Conservation (phyloP, 345 rosid genomes). For the Trapa bicornis region DNA sequence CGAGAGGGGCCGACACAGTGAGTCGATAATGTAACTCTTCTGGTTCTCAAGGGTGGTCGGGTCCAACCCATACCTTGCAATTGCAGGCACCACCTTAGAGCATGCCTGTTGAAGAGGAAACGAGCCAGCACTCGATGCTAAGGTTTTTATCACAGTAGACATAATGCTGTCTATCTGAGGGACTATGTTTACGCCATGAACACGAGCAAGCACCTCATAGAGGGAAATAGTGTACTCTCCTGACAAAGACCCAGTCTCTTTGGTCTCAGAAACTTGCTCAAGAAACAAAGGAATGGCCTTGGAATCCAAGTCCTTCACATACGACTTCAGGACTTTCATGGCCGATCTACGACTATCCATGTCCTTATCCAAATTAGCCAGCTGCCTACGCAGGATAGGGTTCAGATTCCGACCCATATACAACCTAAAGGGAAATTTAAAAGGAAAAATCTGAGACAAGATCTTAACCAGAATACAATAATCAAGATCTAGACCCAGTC, state of each 20-base stretch:
- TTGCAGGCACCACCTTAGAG: constrained; percentile 84
- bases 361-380: constrained; percentile 82
- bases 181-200: constrained; percentile 83
- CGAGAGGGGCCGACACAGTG: constrained; percentile 71
- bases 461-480: neutral
- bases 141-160: constrained; percentile 68
- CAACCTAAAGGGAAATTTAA: constrained; percentile 1
- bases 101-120: constrained; percentile 97
- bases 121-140: constrained; percentile 84
- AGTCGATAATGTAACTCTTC: constrained; percentile 60
- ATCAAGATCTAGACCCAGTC: neutral
- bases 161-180: constrained; percentile 83
- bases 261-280: constrained; percentile 79
- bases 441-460: neutral
- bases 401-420: constrained; percentile 32
- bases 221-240: constrained; percentile 89
- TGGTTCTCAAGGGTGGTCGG: constrained; percentile 60
- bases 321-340: constrained; percentile 66
- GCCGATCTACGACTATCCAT: constrained; percentile 64
- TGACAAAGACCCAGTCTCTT: constrained; percentile 70
- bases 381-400: constrained; percentile 51
- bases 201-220: constrained; percentile 87
- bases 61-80: constrained; percentile 81
- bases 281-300: constrained; percentile 77
- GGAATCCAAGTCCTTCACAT: constrained; percentile 71